phyloP scores from a whole-genome alignment of 2,329 filamentous ascomycete genomes.

The Periglandula ipomoeae region DNA sequence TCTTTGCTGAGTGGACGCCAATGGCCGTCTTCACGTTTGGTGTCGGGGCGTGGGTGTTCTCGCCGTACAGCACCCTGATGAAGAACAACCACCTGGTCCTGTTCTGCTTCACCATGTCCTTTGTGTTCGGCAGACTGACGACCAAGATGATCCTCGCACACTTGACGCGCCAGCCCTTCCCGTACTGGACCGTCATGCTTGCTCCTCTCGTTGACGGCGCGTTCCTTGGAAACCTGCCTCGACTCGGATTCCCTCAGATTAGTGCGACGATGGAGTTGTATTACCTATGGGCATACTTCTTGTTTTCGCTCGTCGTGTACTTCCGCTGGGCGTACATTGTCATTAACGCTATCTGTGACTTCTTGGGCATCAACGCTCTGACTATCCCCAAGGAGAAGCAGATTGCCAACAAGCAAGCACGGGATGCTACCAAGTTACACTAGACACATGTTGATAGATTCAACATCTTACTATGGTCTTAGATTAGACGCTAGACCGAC shows the following conservation, averaged over 20 bases:
- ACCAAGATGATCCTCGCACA: slow-evolving; percentile 99
- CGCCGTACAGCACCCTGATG: slow-evolving; percentile 75
- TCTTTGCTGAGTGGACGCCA: slow-evolving; percentile 90
- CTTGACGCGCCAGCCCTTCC: slow-evolving; percentile 86
- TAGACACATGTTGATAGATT: slow-evolving; percentile 10
- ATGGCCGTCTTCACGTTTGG: slow-evolving; percentile 72
- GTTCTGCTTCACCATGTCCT: slow-evolving; percentile 89
- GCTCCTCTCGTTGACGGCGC: slow-evolving; percentile 80
- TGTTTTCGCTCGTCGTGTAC: slow-evolving; percentile 79
- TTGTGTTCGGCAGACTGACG: slow-evolving; percentile 95
- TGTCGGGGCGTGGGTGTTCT: slow-evolving; percentile 79
- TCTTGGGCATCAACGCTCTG: slow-evolving; percentile 86
- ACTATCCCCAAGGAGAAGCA: slow-evolving; percentile 66
- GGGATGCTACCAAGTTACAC: slow-evolving; percentile 26
- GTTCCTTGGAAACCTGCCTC: slow-evolving; percentile 71
- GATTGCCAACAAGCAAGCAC: slow-evolving; percentile 40
- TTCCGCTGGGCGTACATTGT: slow-evolving; percentile 89
- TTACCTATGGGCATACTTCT: slow-evolving; percentile 78
- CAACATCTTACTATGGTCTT: background rate
- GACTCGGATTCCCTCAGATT: slow-evolving; percentile 60
- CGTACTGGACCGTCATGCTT: slow-evolving; percentile 91
- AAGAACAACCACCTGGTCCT: slow-evolving; percentile 80
- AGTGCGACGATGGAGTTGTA: slow-evolving; percentile 59
- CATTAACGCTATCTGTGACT: slow-evolving; percentile 83
- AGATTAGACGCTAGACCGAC: background rate